Base-by-base conservation (phyloP, 352 stramenopile species). In the Globisporangium takayamanum region DNA sequence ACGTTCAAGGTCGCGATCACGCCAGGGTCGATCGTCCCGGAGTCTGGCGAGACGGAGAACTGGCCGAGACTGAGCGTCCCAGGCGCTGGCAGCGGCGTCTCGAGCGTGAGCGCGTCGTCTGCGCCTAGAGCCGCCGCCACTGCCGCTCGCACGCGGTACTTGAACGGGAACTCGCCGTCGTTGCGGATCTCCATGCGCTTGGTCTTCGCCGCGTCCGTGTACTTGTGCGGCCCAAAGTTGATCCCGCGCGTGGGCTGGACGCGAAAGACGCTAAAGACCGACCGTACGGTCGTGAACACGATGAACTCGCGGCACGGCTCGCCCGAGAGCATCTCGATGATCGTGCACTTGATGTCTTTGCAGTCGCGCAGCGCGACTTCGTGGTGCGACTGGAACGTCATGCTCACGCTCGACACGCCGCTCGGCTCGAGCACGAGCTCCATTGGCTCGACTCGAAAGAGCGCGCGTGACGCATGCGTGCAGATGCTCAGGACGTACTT, bases 161-260 rank as follows among this genome's bases (percentile, higher is more conserved):
- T 94, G 47, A 98, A 98, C 6, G 79, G 69, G 55, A 98, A 98
- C 25, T 91, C 77, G 20, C 94, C 89, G 52, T 98, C 94, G 60
- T 98, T 98, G 48, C 83, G 84, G 48, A 98, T 80, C 63, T 98
- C 89, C 15, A 97, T 73, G 7, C 72, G 70, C 49, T 91, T 94
- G 1, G 68, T 70, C 57, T 89, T 88, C 2, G 75, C 64, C 25
- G 70, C 71, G 20, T 95, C 87, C 52, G 81, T 97, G 67, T 93
- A 98, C 54, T 88, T 93, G 57, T 97, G 67, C 4, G 92, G 81
- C 1, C 94, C 95, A 66, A 98, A 98, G 62, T 95, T 96, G 44
- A 98, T 81, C 0, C 94, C 92, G 28, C 87, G 77, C 37, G 82
- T 84, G 14, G 94, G 95, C 63, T 97, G 88, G 2, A 98, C 61